Percentiles rank a stretch among this genome's conserved stretches.
Evolutionary conservation across 192 early-diverging fungal species (phyloP).

Genomic region (Coemansia sp.): DNA sequence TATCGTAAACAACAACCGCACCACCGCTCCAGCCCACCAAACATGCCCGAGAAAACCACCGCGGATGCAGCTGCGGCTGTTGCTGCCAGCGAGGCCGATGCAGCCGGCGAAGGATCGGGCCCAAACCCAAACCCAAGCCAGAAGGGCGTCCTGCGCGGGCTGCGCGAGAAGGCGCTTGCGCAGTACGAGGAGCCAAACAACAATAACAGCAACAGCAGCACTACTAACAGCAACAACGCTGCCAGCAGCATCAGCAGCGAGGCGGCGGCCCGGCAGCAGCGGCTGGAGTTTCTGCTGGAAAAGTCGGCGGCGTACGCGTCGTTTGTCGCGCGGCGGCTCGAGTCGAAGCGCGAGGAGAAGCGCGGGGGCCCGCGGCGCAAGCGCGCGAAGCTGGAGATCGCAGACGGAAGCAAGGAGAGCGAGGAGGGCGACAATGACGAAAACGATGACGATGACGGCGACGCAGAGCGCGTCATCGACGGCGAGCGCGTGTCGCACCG

Average conservation of each 20-base stretch:
- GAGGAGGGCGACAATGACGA: neutral
- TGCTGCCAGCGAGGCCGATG: too few relatives aligned
- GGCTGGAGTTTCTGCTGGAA: slow-evolving; percentile 78
- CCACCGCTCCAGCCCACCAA: too few relatives aligned
- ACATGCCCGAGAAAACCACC: too few relatives aligned
- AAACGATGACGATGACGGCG: neutral
- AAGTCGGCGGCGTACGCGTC: slow-evolving; percentile 79
- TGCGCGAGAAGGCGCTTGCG: slow-evolving; percentile 60
- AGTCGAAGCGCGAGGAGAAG: slow-evolving; percentile 71
- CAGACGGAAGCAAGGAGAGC: neutral
- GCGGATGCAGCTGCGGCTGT: too few relatives aligned
- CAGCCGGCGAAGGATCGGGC: neutral
- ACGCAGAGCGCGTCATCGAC: slow-evolving; percentile 16
- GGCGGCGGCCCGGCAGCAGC: slow-evolving; percentile 67
- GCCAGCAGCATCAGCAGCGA: slow-evolving; percentile 27
- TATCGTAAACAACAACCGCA: too few relatives aligned
- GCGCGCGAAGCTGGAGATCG: slow-evolving; percentile 8
- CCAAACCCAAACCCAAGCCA: neutral
- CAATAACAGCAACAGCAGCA: too few relatives aligned
- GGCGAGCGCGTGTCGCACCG: slow-evolving; percentile 60
- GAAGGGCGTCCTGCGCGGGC: slow-evolving; percentile 25
- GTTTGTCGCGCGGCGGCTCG: slow-evolving; percentile 75
- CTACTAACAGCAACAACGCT: too few relatives aligned
- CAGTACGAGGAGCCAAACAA: slow-evolving; percentile 55
- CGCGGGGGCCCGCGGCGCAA: slow-evolving; percentile 21